phyloP scores from a whole-genome alignment of 2,329 filamentous ascomycete genomes.

The Fusarium nurragi region DNA sequence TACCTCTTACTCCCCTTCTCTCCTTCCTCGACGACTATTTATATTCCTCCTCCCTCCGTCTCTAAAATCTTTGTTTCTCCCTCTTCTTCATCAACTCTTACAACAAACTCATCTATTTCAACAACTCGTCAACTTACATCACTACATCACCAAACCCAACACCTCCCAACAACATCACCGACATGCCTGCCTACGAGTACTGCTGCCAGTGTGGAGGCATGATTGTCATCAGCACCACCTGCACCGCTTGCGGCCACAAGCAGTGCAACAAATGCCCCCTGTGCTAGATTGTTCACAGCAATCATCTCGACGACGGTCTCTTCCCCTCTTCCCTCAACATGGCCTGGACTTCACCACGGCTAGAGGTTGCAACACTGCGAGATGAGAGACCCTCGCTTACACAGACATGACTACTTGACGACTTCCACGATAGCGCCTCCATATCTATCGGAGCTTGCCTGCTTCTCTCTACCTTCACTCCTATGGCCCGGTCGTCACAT shows the following conservation, averaged over 20 bases:
- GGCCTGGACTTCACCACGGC: background rate
- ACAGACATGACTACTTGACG: constrained; percentile 24
- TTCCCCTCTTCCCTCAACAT: background rate
- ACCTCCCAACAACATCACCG: background rate
- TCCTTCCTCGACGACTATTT: constrained; percentile 32
- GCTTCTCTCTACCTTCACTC: background rate
- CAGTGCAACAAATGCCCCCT: constrained; percentile 59
- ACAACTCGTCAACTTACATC: background rate
- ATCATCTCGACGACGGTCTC: constrained; percentile 13
- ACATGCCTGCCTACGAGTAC: constrained; percentile 60
- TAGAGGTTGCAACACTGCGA: background rate
- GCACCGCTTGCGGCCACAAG: constrained; percentile 60
- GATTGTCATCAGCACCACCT: constrained; percentile 66
- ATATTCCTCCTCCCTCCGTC: constrained; percentile 29
- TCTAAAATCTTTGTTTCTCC: background rate
- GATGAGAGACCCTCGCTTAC: constrained; percentile 13
- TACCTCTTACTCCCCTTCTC: background rate
- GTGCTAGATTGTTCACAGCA: constrained; percentile 42
- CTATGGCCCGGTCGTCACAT: constrained; percentile 11
- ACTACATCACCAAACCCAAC: constrained; percentile 10
- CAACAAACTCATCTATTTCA: background rate
- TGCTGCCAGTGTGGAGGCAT: constrained; percentile 66
- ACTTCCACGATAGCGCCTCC: constrained; percentile 24
- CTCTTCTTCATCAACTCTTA: constrained; percentile 7
- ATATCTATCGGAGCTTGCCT: background rate